Percentiles rank a stretch among this genome's conserved stretches.
These are phyloP conservation scores for Populus tremula DNA, from an alignment of 345 rosid species.

Conservation along the genomic window DNA sequence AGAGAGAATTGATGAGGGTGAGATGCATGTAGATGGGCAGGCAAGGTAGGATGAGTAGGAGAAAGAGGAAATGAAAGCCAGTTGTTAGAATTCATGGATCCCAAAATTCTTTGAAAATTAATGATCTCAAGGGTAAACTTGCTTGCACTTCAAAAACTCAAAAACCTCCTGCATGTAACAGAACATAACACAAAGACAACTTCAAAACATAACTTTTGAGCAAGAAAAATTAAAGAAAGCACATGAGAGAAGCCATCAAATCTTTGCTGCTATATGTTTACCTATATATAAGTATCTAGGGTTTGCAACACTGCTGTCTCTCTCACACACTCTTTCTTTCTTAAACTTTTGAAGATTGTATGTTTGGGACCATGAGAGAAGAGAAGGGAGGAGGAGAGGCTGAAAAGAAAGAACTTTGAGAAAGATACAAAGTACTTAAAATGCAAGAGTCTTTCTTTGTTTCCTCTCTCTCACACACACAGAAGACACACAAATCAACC, in stretches of 20 bases:
- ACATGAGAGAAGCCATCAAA: not conserved
- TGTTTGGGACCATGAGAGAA: constrained; percentile 20
- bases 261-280: not conserved
- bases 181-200: constrained; percentile 2
- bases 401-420: constrained; percentile 40
- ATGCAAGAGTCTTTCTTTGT: not conserved
- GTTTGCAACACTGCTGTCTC: constrained; percentile 10
- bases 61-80: constrained; percentile 98
- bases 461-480: constrained; percentile 5
- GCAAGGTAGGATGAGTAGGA: constrained; percentile 69
- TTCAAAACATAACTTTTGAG: not conserved
- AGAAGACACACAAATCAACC: constrained; percentile 16
- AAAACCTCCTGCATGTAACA: constrained; percentile 17
- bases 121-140: not conserved
- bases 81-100: constrained; percentile 90
- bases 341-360: constrained; percentile 24
- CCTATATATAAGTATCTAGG: constrained; percentile 6
- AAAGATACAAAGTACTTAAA: constrained; percentile 38
- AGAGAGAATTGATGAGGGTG: constrained; percentile 76
- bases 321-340: constrained; percentile 12
- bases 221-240: not conserved
- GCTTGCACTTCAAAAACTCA: constrained; percentile 16
- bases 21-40: constrained; percentile 63
- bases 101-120: constrained; percentile 8
- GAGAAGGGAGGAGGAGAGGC: constrained; percentile 25